These are phyloP conservation scores for Kazachstania bromeliacearum DNA, from an alignment of 805 yeast genomes.

Conservation along the genomic window DNA sequence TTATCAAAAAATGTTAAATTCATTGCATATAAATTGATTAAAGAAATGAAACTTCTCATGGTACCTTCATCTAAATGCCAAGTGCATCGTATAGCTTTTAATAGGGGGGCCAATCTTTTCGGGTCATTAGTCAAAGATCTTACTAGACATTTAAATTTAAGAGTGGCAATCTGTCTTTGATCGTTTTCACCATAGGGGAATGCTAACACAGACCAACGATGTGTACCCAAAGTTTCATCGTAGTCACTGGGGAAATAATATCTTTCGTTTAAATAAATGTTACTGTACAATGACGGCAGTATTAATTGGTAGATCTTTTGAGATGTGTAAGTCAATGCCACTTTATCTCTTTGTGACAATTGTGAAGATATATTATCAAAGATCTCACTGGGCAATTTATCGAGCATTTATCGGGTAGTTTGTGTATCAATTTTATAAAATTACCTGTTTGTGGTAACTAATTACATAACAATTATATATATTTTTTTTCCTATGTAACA, in stretches of 20 bases:
- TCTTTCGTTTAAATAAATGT: slow-evolving; percentile 20
- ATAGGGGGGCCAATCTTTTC: slow-evolving; percentile 13
- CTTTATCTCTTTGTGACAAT: slow-evolving; percentile 22
- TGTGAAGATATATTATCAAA: slow-evolving; percentile 9
- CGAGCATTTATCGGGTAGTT: slow-evolving; percentile 17
- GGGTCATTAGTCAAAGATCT: slow-evolving; percentile 15
- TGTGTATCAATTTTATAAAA: too few species aligned
- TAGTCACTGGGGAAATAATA: slow-evolving; percentile 19
- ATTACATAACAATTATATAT: too few species aligned
- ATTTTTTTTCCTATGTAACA: too few species aligned
- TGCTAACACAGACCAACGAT: slow-evolving; percentile 22
- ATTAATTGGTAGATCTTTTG: slow-evolving; percentile 8
- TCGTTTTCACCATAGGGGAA: slow-evolving; percentile 5
- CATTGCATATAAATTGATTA: slow-evolving; percentile 11
- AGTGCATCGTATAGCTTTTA: slow-evolving; percentile 21
- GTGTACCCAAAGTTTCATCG: slow-evolving; percentile 18
- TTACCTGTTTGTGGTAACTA: too few species aligned
- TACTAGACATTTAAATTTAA: slow-evolving; percentile 15
- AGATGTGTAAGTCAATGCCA: slow-evolving; percentile 20
- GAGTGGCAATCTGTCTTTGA: slow-evolving; percentile 5
- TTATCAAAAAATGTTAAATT: slow-evolving; percentile 20
- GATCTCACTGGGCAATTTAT: slow-evolving; percentile 18
- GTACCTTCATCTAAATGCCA: slow-evolving; percentile 22
- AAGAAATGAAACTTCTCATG: slow-evolving; percentile 11
- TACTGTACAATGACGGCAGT: slow-evolving; percentile 18